A percentile compares a stretch with the other conserved stretches of the same genome.
These are phyloP conservation scores for Leccinum imitatum DNA, from an alignment of 768 basidiomycete species.

Conservation along the genomic window DNA sequence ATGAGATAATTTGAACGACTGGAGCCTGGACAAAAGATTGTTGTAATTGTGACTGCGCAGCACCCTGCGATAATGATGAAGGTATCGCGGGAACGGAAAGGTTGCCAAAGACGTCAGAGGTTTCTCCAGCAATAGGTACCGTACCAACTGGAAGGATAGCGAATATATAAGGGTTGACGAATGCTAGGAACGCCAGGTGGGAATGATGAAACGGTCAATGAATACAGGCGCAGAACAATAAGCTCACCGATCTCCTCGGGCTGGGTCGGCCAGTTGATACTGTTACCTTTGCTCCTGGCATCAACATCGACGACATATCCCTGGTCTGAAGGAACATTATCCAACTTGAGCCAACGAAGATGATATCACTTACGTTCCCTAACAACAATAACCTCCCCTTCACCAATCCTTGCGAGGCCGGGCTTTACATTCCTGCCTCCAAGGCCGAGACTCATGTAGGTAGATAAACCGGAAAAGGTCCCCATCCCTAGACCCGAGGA, in stretches of 20 bases:
- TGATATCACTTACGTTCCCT: constrained; percentile 68
- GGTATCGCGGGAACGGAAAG: constrained; percentile 7
- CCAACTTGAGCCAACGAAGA: background rate
- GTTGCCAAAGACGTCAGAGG: constrained; percentile 19
- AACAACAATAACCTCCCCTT: constrained; percentile 66
- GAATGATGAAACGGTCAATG: constrained; percentile 65
- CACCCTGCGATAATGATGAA: constrained; percentile 17
- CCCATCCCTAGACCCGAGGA: constrained; percentile 49
- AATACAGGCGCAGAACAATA: constrained; percentile 30
- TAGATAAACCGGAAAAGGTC: constrained; percentile 72
- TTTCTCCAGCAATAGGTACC: constrained; percentile 37
- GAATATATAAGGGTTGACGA: constrained; percentile 75
- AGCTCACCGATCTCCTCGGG: constrained; percentile 76
- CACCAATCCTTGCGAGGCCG: constrained; percentile 50
- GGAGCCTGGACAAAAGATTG: constrained; percentile 51
- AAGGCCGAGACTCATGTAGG: constrained; percentile 83
- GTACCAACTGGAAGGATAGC: constrained; percentile 71
- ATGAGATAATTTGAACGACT: constrained; percentile 69
- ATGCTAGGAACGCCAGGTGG: constrained; percentile 48
- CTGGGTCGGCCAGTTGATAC: constrained; percentile 73
- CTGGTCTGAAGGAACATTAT: constrained; percentile 46
- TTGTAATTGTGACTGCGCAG: constrained; percentile 24
- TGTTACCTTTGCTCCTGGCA: constrained; percentile 49
- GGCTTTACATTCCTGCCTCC: constrained; percentile 70
- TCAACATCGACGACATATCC: constrained; percentile 65